A percentile compares a stretch with the other conserved stretches of the same genome.
These are phyloP conservation scores for Penicillium sp. DNA, from an alignment of 2,329 filamentous ascomycete species.

Conservation along the genomic window DNA sequence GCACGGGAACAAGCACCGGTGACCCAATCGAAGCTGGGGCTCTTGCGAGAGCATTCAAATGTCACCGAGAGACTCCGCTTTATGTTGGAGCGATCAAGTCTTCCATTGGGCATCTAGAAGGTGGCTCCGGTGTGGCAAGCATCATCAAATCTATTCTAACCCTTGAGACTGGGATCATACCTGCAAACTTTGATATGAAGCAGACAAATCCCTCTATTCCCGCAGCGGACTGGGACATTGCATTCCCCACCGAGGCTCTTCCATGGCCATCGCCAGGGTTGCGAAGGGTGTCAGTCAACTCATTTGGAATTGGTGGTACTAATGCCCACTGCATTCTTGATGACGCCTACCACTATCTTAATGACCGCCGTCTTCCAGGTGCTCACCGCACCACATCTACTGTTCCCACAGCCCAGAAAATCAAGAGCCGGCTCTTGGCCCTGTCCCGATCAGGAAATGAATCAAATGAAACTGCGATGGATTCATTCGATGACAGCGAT, in stretches of 20 bases:
- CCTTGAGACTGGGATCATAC: constrained; percentile 48
- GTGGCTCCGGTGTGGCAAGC: constrained; percentile 29
- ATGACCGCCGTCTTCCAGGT: constrained; percentile 11
- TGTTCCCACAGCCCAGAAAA: constrained; percentile 2
- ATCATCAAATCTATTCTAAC: constrained; percentile 46
- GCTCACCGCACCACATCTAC: constrained; percentile 13
- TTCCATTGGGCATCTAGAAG: constrained; percentile 32
- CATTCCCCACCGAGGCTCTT: constrained; percentile 23
- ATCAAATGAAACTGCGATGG: not conserved
- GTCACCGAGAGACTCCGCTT: constrained; percentile 21
- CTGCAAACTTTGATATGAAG: constrained; percentile 46
- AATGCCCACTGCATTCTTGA: constrained; percentile 38
- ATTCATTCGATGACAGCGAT: constrained; percentile 14
- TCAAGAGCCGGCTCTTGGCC: not conserved
- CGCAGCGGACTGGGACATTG: constrained; percentile 36
- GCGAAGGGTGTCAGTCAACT: constrained; percentile 35
- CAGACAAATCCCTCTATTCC: constrained; percentile 41
- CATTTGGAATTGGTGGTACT: constrained; percentile 40
- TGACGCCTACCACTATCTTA: constrained; percentile 27
- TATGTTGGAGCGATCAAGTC: constrained; percentile 30
- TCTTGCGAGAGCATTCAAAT: constrained; percentile 29
- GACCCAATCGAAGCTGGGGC: constrained; percentile 36
- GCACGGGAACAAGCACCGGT: constrained; percentile 36
- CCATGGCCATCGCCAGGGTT: constrained; percentile 30
- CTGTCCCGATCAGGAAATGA: not conserved